Base-by-base conservation (phyloP, 1,284 basidiomycete genomes). In the Entoloma clypeatum region DNA sequence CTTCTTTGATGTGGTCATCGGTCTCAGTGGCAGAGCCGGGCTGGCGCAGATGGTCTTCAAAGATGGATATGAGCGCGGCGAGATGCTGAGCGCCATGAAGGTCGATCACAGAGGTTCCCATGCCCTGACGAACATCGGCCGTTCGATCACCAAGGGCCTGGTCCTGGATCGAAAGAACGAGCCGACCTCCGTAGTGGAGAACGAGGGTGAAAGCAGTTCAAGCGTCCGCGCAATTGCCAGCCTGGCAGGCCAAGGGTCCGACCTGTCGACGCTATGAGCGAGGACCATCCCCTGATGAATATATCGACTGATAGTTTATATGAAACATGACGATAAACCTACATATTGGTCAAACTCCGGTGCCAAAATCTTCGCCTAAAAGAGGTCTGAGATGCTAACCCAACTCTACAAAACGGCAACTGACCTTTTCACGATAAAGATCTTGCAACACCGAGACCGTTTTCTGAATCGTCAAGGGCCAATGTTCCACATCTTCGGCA, bases 211-310 rank as follows among this genome's bases (percentile, higher is more conserved):
- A 2, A 94, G 62, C 3, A 78, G 68, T 49, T 81, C 75, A 41
- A 98, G 81, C 0, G 89, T 68, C 5, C 71, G 63, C 0, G 89
- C 87, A 33, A 88, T 74, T 3, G 95, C 92, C 1, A 86, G 71
- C 23, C 96, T 79, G 18, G 85, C 75, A 40, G 81, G 76, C 91
- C 91, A 99, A 4, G 94, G 95, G 64, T 99, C 96, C n/a, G 79
- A 69, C 24, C 89, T 80, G 58, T 93, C 85, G n/a, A 96, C 67
- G 35, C 87, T 96, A 53, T 85, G 79, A 18, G 91, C 81, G 46
- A 96, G 88, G 44, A 99, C 75, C 87, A 99, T 96, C 13, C 96
- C 95, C 87, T 92, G n/a, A n/a, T n/a, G n/a, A 52, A 5, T 34
- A 39, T 30, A 24, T 10, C 8, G 39, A 17, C 29, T 29, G 8